Conservation (phyloP, 345 rosid genomes). For the Pelargonium nanum region DNA sequence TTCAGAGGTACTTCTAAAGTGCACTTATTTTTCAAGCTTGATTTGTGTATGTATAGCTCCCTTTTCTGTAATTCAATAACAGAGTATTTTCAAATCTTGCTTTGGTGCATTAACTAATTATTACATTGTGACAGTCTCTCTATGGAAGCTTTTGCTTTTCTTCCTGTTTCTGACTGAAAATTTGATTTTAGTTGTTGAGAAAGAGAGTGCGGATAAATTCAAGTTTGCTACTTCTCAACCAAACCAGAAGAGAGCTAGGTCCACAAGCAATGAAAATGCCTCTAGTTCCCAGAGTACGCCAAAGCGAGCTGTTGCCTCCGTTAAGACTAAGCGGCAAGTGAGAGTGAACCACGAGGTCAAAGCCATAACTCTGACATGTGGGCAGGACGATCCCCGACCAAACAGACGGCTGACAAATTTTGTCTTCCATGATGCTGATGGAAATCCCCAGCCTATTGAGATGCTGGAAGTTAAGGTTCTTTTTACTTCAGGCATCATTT, state of each 20-base stretch:
- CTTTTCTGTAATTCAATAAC: too few relatives aligned
- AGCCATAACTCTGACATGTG: slow-evolving; percentile 26
- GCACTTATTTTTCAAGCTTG: too few relatives aligned
- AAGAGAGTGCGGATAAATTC: not conserved
- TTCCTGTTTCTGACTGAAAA: not conserved
- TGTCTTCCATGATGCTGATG: slow-evolving; percentile 29
- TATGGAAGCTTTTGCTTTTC: not conserved
- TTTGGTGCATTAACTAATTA: not conserved
- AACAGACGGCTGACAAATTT: slow-evolving; percentile 53
- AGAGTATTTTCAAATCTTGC: not conserved
- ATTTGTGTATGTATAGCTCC: too few relatives aligned
- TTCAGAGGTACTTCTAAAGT: too few relatives aligned
- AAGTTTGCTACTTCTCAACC: not conserved
- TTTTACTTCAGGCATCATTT: slow-evolving; percentile 42
- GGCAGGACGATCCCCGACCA: slow-evolving; percentile 21
- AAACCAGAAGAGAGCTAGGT: not conserved
- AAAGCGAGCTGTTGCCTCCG: too few relatives aligned
- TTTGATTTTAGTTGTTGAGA: not conserved
- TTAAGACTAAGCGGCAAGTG: not conserved
- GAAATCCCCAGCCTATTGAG: slow-evolving; percentile 23
- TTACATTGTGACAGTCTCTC: not conserved
- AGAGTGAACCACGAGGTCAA: not conserved
- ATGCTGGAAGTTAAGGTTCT: slow-evolving; percentile 47
- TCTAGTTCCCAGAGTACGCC: not conserved
- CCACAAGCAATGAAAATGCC: not conserved